Base-by-base conservation (phyloP, 2,329 filamentous ascomycete species). In the Monilinia vaccinii-corymbosi region DNA sequence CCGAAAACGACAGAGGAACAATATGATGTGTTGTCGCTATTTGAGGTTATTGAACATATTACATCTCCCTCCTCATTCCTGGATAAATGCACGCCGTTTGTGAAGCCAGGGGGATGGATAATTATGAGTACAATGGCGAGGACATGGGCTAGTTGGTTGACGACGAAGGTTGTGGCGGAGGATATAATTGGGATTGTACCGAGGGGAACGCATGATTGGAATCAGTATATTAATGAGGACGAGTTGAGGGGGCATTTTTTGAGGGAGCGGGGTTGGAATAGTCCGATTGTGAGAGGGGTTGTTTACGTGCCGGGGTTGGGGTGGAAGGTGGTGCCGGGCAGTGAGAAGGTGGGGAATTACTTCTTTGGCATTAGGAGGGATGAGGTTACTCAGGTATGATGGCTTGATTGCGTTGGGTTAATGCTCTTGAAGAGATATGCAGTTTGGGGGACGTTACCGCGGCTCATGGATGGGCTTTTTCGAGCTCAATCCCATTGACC, bases 31-130 rank as follows among this genome's bases (percentile, higher is more conserved):
- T 85, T 99, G 11, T 88, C 88, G 1, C 74, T 96, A 8, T 99
- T 97, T 73, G 94, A 99, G 74, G 94, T 99, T 5, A 82, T 99
- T 58, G 94, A 99, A 75, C 94, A 99, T 73, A 88, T 99, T 61
- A 84, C 87, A 60, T 78, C 84, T 25, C 91, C 91, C 0, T 82
- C 83, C 0, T 78, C 82, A 4, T 96, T 97, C 66, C 81, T 97
- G 4, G 79, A 85, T 53, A 78, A 79, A 3, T 86, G 90, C 62
- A 78, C 88, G 45, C 81, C 83, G 1, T 90, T 95, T 67, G 85
- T 99, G 28, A 87, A 84, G 65, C 93, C 93, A 0, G 94, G 94
- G 1, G 94, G 94, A 0, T 99, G 93, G 94, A 77, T 99, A 9
- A 82, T 97, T 50, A 82, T 94, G 67, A 93, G 88, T 72, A 99